Evolutionary conservation across 352 stramenopile species (phyloP).

Genomic region (Globisporangium orthogonon): DNA sequence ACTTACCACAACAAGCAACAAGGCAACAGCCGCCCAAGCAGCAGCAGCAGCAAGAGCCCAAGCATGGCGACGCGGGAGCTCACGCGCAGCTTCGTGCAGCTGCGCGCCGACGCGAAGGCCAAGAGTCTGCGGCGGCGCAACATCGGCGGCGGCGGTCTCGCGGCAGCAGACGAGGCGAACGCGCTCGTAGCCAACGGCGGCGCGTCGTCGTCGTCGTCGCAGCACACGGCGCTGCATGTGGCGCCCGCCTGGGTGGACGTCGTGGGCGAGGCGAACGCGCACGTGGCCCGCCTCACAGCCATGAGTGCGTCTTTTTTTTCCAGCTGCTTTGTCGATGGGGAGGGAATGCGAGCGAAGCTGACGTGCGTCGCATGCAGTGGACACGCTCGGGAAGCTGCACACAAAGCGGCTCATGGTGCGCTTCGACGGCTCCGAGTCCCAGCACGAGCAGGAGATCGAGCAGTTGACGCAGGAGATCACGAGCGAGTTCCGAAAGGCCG

Average conservation of each 20-base stretch:
- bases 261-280: conserved; percentile 72
- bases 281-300: conserved; percentile 73
- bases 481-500: conserved; percentile 71
- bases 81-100: conserved; percentile 61
- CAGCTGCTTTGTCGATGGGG: neutral
- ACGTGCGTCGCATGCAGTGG: conserved; percentile 35
- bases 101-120: conserved; percentile 72
- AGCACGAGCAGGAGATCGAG: conserved; percentile 84
- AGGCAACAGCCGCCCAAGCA: neutral
- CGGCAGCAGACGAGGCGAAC: conserved; percentile 47
- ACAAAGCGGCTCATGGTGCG: conserved; percentile 85
- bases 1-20: neutral
- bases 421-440: conserved; percentile 80
- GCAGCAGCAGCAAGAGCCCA: neutral
- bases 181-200: conserved; percentile 50
- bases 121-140: conserved; percentile 83
- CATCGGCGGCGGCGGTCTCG: conserved; percentile 39
- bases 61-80: conserved; percentile 77
- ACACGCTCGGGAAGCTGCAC: conserved; percentile 79
- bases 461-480: conserved; percentile 76
- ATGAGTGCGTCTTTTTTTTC: conserved; percentile 47
- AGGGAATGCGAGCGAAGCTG: neutral
- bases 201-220: conserved; percentile 9
- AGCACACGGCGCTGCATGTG: conserved; percentile 17
- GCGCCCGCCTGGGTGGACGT: conserved; percentile 74